Evolutionary conservation across 2,329 filamentous ascomycete genomes (phyloP), one percentile per base, ranked within the genome.

Genomic region (Colletotrichum sp.): DNA sequence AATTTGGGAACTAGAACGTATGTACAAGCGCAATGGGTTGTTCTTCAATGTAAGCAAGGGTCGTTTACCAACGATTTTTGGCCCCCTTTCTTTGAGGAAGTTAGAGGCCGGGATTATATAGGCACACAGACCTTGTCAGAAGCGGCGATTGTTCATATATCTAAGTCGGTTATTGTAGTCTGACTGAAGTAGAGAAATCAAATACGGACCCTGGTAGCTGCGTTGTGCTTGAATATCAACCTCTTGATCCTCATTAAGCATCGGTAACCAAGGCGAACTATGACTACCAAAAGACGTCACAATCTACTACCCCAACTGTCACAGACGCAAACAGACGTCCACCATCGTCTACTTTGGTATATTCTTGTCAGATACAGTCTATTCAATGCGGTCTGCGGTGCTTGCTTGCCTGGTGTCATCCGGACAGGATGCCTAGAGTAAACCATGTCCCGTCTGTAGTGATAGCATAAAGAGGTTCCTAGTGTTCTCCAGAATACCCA

Each of bases 381-480:
- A 48, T 21, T 13, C 3, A 0, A 4, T 13, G 43, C 43, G n/a
- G n/a, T 21, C 10, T 48, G n/a, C 0, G 5, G 3, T 13, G n/a
- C 3, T 0, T 21, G 43, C 43, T 21, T 21, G n/a, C 0, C 0
- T 5, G n/a, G 2, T 48, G 43, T 0, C 10, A 21, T 21, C n/a
- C 43, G 18, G 4, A 3, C 2, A 48, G 5, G 43, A 7, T 48
- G 43, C 18, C 1, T 0, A 12, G n/a, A 48, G n/a, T 0, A 13
- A 21, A 7, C 0, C 10, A 0, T 13, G n/a, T 0, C 5, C 43
- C 5, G 43, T 48, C n/a, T 21, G 5, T 3, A 21, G 0, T 21
- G n/a, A 12, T 21, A 48, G 43, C 43, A 0, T 48, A 3, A 48
- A 16, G 38, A 48, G 5, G 38, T n/a, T n/a, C 18, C 18, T 48